Base-by-base conservation (phyloP, 495 filamentous ascomycete genomes). In the Darksidea phi region DNA sequence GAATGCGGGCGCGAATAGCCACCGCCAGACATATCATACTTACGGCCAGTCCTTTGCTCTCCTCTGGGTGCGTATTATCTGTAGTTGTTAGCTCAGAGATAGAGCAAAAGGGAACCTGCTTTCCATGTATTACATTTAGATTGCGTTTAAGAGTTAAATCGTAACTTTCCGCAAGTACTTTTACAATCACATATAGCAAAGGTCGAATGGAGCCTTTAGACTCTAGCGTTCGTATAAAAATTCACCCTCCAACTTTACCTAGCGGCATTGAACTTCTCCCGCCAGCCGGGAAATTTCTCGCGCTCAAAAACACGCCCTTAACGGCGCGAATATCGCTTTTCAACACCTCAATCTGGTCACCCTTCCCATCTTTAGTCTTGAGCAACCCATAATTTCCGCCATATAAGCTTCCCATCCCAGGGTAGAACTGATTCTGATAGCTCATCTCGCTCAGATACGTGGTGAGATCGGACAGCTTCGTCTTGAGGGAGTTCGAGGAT, bases 251-350 rank as follows among this genome's bases (percentile, higher is more conserved):
- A 21, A 53, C 57, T 24, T 23, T 46, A 6, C 54, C 46, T 25
- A 54, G 11, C 34, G 43, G 13, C 46, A 48, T 21, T 15, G 48
- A 20, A 24, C 18, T 67, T 34, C 51, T 47, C 6, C 64, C 56
- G 7, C 66, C 66, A 36, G 68, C 66, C 17, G 84, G 82, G 67
- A 87, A 86, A 61, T 76, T 84, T 70, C 85, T 79, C 17, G 91
- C 85, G 77, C 86, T 93, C 70, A 98, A 68, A 72, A 98, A 76
- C 47, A 92, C 87, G 17, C 94, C 93, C 79, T 98, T 98, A n/a
- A 97, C 84, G 63, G 90, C 83, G 50, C 91, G 78, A 60, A 98
- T 96, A 70, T 95, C 90, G 21, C 86, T 81, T 74, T 88, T 92
- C 15, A 95, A 82, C 69, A 79, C 83, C 25, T 83, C 80, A 59